These are phyloP conservation scores for Aureobasidium sp. DNA, from an alignment of 2,329 filamentous ascomycete genomes.

Conservation along the genomic window DNA sequence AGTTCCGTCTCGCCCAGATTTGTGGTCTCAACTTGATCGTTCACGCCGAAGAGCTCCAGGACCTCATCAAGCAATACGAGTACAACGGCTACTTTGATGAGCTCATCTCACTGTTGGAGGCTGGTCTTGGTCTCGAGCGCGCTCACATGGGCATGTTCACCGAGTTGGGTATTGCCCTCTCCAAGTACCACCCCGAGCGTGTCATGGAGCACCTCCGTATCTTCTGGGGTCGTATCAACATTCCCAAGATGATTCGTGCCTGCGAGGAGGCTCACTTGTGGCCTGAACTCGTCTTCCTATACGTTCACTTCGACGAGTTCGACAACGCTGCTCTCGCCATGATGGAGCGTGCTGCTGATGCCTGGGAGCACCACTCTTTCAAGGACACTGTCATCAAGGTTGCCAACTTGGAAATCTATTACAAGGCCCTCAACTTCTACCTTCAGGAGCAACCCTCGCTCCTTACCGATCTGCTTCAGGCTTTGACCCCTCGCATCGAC, in stretches of 20 bases:
- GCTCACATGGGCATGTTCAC: constrained; percentile 98
- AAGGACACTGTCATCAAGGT: constrained; percentile 98
- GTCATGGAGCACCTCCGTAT: constrained; percentile 98
- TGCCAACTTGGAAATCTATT: constrained; percentile 97
- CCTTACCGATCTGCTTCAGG: constrained; percentile 90
- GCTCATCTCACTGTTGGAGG: constrained; percentile 88
- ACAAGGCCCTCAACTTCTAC: constrained; percentile 94
- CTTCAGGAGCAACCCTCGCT: constrained; percentile 94
- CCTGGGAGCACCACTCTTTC: constrained; percentile 99
- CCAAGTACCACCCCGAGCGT: constrained; percentile 90
- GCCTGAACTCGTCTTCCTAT: constrained; percentile 97
- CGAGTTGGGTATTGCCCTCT: constrained; percentile 80
- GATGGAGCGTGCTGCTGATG: constrained; percentile 95
- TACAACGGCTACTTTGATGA: constrained; percentile 96
- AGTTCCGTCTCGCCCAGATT: constrained; percentile 97
- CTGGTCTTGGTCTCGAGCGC: constrained; percentile 65
- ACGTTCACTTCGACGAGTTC: too few species aligned
- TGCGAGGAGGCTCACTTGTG: constrained; percentile 93
- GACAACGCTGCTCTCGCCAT: constrained; percentile 96
- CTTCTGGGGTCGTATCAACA: constrained; percentile 97
- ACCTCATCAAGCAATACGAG: constrained; percentile 95
- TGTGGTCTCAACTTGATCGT: constrained; percentile 97
- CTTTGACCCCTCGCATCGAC: constrained; percentile 85
- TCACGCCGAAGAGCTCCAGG: constrained; percentile 89
- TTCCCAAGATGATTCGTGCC: constrained; percentile 90